A percentile compares a stretch with the other conserved stretches of the same genome.
These are phyloP conservation scores for Hanseniaspora valbyensis DNA, from an alignment of 805 yeast species.

Conservation along the genomic window DNA sequence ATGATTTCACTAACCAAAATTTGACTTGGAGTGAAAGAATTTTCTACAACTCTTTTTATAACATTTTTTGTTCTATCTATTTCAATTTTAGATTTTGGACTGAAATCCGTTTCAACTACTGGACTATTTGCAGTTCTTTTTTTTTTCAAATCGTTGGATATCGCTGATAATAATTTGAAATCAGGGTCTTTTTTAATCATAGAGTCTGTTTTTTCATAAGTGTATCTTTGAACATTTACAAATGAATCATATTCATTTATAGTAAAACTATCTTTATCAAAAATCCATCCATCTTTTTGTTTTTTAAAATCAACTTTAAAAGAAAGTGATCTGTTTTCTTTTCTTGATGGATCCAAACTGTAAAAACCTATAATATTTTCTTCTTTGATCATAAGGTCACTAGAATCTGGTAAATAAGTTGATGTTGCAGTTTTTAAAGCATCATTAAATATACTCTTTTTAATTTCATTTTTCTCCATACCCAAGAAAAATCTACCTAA, in stretches of 20 bases:
- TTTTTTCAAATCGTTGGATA: not conserved
- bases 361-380: not conserved
- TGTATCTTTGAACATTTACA: not conserved
- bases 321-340: not conserved
- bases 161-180: not conserved
- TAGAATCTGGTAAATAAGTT: conserved; percentile 58
- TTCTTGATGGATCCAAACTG: not conserved
- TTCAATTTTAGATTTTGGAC: not conserved
- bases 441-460: conserved; percentile 31
- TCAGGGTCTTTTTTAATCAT: not conserved
- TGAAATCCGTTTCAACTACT: not conserved
- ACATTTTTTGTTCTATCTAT: not conserved
- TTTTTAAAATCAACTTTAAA: conserved; percentile 2
- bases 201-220: conserved; percentile 4
- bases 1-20: conserved; percentile 70
- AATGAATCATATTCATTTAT: not conserved
- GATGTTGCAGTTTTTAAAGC: conserved; percentile 59
- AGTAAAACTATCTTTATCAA: not conserved
- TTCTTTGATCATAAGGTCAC: conserved; percentile 46
- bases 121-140: conserved; percentile 7
- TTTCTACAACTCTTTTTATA: not conserved
- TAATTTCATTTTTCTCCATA: conserved; percentile 20
- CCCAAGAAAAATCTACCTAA: conserved; percentile 19
- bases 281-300: not conserved
- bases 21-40: conserved; percentile 33